These are phyloP conservation scores for Sporothrix globosa DNA, from an alignment of 2,329 filamentous ascomycete species.

Conservation along the genomic window DNA sequence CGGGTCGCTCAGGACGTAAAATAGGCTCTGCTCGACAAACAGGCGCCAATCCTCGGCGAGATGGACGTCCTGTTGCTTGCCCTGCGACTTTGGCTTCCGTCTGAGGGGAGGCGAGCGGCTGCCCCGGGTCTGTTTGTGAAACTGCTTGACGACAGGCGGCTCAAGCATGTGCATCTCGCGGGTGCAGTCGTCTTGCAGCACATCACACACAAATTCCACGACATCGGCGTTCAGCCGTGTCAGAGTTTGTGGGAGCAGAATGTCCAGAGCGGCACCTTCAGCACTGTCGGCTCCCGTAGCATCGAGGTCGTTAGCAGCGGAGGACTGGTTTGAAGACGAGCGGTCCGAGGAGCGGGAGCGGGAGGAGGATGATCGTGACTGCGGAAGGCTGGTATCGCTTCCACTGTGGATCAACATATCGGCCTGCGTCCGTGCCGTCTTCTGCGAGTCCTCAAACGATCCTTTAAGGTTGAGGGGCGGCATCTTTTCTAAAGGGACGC, in stretches of 20 bases:
- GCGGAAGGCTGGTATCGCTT: slow-evolving; percentile 36
- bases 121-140: slow-evolving; percentile 39
- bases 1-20: slow-evolving; percentile 64
- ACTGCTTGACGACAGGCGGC: slow-evolving; percentile 44
- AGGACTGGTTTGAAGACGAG: slow-evolving; percentile 37
- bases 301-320: slow-evolving; percentile 5
- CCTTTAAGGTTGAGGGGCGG: slow-evolving; percentile 41
- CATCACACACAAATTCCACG: slow-evolving; percentile 63
- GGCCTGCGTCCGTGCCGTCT: slow-evolving; percentile 36
- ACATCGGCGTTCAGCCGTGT: slow-evolving; percentile 57
- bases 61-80: slow-evolving; percentile 32
- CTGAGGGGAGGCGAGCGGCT: slow-evolving; percentile 42
- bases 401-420: slow-evolving; percentile 36
- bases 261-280: slow-evolving; percentile 42
- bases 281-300: neutral
- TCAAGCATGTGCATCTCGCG: slow-evolving; percentile 55
- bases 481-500: slow-evolving; percentile 44
- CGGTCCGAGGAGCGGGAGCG: slow-evolving; percentile 36
- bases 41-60: slow-evolving; percentile 57
- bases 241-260: slow-evolving; percentile 60
- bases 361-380: slow-evolving; percentile 30
- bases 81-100: slow-evolving; percentile 43
- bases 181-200: slow-evolving; percentile 60
- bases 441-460: slow-evolving; percentile 33
- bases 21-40: slow-evolving; percentile 67